Evolutionary conservation across 2,329 filamentous ascomycete genomes (phyloP).

Genomic region (Paraconiothyrium brasiliense): DNA sequence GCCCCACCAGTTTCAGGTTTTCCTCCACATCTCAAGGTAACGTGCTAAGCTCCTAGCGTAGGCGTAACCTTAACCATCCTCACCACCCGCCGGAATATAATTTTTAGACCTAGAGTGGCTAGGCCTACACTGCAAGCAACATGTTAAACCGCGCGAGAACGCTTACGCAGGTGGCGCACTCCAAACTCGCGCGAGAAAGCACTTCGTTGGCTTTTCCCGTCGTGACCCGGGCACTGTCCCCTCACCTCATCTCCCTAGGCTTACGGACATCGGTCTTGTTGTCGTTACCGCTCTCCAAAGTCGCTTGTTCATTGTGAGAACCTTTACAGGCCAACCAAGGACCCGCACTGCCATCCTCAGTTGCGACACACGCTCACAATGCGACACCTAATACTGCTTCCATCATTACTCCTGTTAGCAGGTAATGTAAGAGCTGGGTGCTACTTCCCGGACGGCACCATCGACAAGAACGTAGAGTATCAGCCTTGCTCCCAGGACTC

Average conservation of each 20-base stretch:
- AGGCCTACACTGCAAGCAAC: not conserved
- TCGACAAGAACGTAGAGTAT: constrained; percentile 15
- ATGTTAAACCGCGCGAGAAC: not conserved
- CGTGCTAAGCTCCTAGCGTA: not conserved
- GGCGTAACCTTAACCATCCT: not conserved
- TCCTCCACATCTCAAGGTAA: not conserved
- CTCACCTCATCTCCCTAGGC: not conserved
- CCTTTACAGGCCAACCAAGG: not conserved
- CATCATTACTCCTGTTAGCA: not conserved
- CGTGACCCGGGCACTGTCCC: not conserved
- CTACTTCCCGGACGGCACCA: constrained; percentile 8
- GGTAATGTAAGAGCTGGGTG: constrained; percentile 7
- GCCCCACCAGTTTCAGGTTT: not conserved
- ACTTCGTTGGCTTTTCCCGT: too few relatives aligned
- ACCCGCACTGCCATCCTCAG: constrained; percentile 3
- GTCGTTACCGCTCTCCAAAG: not conserved
- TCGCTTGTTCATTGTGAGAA: not conserved
- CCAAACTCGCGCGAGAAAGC: not conserved
- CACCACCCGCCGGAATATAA: not conserved
- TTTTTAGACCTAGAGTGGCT: not conserved
- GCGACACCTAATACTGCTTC: not conserved
- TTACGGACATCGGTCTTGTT: not conserved
- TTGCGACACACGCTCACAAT: not conserved
- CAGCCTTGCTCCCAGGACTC: constrained; percentile 14
- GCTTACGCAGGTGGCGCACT: not conserved